phyloP scores from a whole-genome alignment of 2,329 filamentous ascomycete species.

The Fusarium goolgardi region DNA sequence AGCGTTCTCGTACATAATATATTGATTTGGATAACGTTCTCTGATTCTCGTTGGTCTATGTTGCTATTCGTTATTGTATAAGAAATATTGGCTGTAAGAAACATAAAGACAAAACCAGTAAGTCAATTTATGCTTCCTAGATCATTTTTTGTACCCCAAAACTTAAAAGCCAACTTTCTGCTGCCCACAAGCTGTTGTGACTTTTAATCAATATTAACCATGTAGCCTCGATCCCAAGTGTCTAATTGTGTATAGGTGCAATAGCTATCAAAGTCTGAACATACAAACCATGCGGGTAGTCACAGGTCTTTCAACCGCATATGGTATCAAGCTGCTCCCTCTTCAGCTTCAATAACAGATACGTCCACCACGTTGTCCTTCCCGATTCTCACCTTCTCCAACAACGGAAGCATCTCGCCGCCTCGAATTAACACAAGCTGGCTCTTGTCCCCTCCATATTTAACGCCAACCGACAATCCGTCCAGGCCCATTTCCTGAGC shows the following conservation, averaged over 20 bases:
- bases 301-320: not conserved
- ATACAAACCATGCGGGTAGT: not conserved
- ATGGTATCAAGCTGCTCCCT: not conserved
- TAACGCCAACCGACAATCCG: conserved; percentile 65
- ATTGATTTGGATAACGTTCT: conserved; percentile 18
- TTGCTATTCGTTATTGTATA: not conserved
- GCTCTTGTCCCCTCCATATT: conserved; percentile 53
- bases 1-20: conserved; percentile 8
- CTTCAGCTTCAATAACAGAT: conserved; percentile 4
- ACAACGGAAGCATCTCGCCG: conserved; percentile 55
- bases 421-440: conserved; percentile 64
- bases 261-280: not conserved
- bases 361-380: conserved; percentile 8
- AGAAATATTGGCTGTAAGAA: no score
- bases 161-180: not conserved
- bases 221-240: not conserved
- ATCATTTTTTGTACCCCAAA: not conserved
- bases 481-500: conserved; percentile 72
- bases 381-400: conserved; percentile 13
- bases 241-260: not conserved
- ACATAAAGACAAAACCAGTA: not conserved
- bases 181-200: not conserved
- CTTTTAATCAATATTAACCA: not conserved
- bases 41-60: not conserved
- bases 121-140: not conserved